Percentiles rank a stretch among this genome's conserved stretches.
phyloP scores from a whole-genome alignment of 2,329 filamentous ascomycete genomes.

The Neonectria ditissima region DNA sequence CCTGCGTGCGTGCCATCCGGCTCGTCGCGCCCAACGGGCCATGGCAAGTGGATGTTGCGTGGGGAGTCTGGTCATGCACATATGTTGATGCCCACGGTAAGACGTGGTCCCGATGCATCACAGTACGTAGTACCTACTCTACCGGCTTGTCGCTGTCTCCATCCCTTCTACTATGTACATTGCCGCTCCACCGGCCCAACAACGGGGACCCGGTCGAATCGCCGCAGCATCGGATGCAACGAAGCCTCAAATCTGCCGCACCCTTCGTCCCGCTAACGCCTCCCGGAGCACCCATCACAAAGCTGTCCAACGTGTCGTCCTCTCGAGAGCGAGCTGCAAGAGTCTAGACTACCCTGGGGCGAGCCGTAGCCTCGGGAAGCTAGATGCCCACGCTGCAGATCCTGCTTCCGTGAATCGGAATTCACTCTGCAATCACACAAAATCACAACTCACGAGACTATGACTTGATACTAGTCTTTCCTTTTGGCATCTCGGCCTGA shows the following conservation, averaged over 20 bases:
- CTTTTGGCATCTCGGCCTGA: slow-evolving; percentile 29
- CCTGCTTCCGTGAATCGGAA: neutral
- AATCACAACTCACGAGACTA: neutral
- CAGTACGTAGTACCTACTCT: slow-evolving; percentile 2
- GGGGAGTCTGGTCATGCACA: slow-evolving; percentile 23
- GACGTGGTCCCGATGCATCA: slow-evolving; percentile 18
- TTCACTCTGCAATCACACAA: neutral
- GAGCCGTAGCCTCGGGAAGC: slow-evolving; percentile 12
- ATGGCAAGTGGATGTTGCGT: slow-evolving; percentile 5
- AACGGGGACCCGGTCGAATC: neutral
- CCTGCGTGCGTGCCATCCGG: slow-evolving; percentile 17
- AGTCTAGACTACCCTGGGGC: neutral
- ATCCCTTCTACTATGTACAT: slow-evolving; percentile 1
- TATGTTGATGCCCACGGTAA: slow-evolving; percentile 10
- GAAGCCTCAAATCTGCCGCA: slow-evolving; percentile 16
- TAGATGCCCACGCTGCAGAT: neutral
- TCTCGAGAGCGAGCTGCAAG: neutral
- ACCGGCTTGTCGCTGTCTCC: slow-evolving; percentile 4
- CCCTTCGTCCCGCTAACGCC: slow-evolving; percentile 5
- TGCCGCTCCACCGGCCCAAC: no score
- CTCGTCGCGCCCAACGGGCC: slow-evolving; percentile 24
- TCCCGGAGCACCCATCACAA: slow-evolving; percentile 3
- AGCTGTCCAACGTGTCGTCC: neutral
- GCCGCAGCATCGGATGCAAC: slow-evolving; percentile 13
- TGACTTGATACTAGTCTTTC: neutral